Base-by-base conservation (phyloP, 768 basidiomycete species). In the Termitomyces sp. region DNA sequence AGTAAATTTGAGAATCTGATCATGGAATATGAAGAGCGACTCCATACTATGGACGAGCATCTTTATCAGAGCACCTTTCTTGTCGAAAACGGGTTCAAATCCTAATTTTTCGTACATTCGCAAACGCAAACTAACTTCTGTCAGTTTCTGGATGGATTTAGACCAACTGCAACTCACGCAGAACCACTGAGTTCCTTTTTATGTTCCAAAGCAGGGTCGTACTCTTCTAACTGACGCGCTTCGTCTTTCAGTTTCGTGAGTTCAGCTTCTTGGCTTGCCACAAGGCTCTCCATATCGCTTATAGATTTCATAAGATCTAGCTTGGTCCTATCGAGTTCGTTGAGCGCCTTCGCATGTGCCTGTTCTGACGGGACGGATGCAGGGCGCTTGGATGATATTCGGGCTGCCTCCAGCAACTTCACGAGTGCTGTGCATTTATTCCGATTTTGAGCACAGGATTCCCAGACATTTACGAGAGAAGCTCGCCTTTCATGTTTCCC, bases 161-260 rank as follows among this genome's bases (percentile, higher is more conserved):
- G 3, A 40, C 33, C 4, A 1, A 3, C 9, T 47, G 4, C 30
- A 30, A 72, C 88, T 67, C 72, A 91, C 91, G 80, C 72, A 44
- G 82, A 83, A 20, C 87, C 83, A 65, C 89, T 86, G 37, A 92
- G 71, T 52, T 89, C 84, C 47, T 76, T 81, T 58, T 82, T 84
- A 61, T 91, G 89, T 59, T 91, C 88, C 20, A 78, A 70, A 7
- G 89, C 86, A 22, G 89, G 87, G 69, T 93, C 90, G 52, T 82
- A 85, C 42, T 79, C 79, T 66, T 92, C 89, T 59, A 90, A 68
- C 42, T 68, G 71, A 33, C 79, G 77, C 0, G 80, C 80, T 60
- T 85, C 84, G 54, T 88, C 87, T 63, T 87, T 88, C 58, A 93
- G 73, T 5, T 77, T 74, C 7, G 88, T 77, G 0, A 91, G 79